Evolutionary conservation across 306 rosid species (phyloP).

Genomic region (Spatholobus suberectus): DNA sequence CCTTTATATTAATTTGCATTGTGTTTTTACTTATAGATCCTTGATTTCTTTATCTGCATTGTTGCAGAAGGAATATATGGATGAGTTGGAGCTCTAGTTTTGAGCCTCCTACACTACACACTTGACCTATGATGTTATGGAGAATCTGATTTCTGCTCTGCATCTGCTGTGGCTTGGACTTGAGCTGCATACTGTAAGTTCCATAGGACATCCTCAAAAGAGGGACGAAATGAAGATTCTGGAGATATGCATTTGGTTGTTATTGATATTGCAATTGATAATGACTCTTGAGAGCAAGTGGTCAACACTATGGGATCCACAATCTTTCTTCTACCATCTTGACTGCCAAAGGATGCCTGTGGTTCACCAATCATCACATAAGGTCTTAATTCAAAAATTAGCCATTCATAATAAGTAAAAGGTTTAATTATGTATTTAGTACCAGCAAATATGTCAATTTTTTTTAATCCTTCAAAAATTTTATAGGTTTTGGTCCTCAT

Average conservation of each 20-base stretch:
- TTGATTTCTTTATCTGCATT: neutral
- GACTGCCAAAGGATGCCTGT: constrained; percentile 89
- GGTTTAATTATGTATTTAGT: neutral
- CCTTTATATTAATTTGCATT: constrained; percentile 34
- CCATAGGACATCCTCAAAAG: constrained; percentile 88
- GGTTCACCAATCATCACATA: constrained; percentile 33
- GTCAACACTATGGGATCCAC: constrained; percentile 83
- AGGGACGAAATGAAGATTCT: constrained; percentile 68
- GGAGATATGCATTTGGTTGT: constrained; percentile 77
- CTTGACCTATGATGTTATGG: constrained; percentile 41
- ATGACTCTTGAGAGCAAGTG: constrained; percentile 75
- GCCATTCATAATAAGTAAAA: neutral
- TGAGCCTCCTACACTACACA: constrained; percentile 1
- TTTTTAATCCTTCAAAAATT: neutral
- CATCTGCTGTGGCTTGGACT: constrained; percentile 80
- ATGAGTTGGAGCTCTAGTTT: constrained; percentile 18
- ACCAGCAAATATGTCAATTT: neutral
- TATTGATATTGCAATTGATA: constrained; percentile 74
- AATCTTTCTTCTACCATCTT: constrained; percentile 69
- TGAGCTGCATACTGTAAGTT: constrained; percentile 86
- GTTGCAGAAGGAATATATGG: constrained; percentile 20
- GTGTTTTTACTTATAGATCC: constrained; percentile 5
- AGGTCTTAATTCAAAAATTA: constrained; percentile 9
- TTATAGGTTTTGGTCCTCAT: neutral
- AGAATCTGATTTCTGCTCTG: constrained; percentile 75